Conservation (phyloP, 306 rosid species). For the Lathyrus sativus region DNA sequence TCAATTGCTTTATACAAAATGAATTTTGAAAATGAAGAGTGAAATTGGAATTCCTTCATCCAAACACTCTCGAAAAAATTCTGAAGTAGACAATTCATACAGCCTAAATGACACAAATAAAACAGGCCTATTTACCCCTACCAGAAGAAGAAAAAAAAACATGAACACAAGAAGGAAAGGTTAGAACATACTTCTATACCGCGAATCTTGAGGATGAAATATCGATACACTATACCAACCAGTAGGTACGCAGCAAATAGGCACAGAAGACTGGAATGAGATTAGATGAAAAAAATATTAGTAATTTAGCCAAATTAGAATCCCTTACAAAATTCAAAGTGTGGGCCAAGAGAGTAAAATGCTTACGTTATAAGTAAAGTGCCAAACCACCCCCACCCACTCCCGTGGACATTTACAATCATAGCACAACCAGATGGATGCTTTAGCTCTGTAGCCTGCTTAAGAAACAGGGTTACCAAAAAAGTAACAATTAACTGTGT, state of each 20-base stretch:
- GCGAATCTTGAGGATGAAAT: slow-evolving; percentile 58
- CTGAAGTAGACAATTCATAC: slow-evolving; percentile 28
- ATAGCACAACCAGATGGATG: slow-evolving; percentile 96
- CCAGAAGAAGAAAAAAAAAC: slow-evolving; percentile 1
- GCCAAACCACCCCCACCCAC: slow-evolving; percentile 85
- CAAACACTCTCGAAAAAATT: not conserved
- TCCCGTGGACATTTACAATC: slow-evolving; percentile 51
- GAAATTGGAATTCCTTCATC: too few species aligned
- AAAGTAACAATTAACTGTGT: slow-evolving; percentile 3
- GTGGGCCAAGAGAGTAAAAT: slow-evolving; percentile 20
- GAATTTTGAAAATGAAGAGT: too few species aligned
- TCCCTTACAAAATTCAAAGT: slow-evolving; percentile 26
- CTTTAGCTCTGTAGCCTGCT: slow-evolving; percentile 73
- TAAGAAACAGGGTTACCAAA: slow-evolving; percentile 36
- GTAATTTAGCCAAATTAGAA: slow-evolving; percentile 21
- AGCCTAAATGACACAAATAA: slow-evolving; percentile 25
- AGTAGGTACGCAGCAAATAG: slow-evolving; percentile 74
- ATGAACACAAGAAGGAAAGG: slow-evolving; percentile 27
- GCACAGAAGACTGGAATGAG: slow-evolving; percentile 66
- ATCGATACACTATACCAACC: slow-evolving; percentile 70
- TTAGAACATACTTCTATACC: slow-evolving; percentile 75
- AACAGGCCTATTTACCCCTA: slow-evolving; percentile 10
- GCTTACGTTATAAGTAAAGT: slow-evolving; percentile 61
- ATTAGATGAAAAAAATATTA: slow-evolving; percentile 40
- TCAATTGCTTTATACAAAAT: too few species aligned